These are phyloP conservation scores for Cinchona pubescens DNA, from an alignment of 257 asterid species.

Conservation along the genomic window DNA sequence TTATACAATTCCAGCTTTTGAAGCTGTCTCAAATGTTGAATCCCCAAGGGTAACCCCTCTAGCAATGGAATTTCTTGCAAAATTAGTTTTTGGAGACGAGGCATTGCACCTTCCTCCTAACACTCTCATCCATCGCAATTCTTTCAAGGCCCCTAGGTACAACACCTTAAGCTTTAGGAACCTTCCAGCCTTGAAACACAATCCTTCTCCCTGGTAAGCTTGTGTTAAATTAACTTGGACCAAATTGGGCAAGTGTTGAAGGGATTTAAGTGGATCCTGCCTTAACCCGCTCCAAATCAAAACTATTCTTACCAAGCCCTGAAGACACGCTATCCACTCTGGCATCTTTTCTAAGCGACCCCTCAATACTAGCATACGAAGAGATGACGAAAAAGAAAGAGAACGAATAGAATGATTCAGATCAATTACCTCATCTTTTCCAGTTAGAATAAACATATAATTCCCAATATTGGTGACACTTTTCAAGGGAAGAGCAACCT, in stretches of 20 bases:
- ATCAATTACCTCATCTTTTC: slow-evolving; percentile 14
- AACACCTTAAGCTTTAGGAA: slow-evolving; percentile 30
- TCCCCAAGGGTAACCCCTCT: slow-evolving; percentile 15
- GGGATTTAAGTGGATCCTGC: slow-evolving; percentile 20
- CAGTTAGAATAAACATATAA: slow-evolving; percentile 6
- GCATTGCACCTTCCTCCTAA: slow-evolving; percentile 36
- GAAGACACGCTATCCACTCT: slow-evolving; percentile 23
- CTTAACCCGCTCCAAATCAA: slow-evolving; percentile 7
- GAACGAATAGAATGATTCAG: slow-evolving; percentile 12
- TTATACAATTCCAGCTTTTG: not conserved
- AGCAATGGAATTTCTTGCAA: not conserved
- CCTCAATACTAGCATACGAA: not conserved
- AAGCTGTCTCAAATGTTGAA: not conserved
- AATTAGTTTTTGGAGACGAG: not conserved
- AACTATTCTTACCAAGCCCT: not conserved
- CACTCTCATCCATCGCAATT: slow-evolving; percentile 14
- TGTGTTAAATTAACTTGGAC: not conserved
- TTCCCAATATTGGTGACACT: slow-evolving; percentile 17
- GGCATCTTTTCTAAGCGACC: slow-evolving; percentile 29
- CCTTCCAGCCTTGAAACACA: slow-evolving; percentile 31
- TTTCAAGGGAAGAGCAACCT: too few relatives aligned
- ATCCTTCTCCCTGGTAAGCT: slow-evolving; percentile 27
- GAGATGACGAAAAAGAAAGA: slow-evolving; percentile 3
- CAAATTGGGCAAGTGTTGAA: slow-evolving; percentile 35
- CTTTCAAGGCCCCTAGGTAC: slow-evolving; percentile 5